Percentiles rank a stretch among this genome's conserved stretches.
These are phyloP conservation scores for Celoporthe dispersa DNA, from an alignment of 2,329 filamentous ascomycete species.

Conservation along the genomic window DNA sequence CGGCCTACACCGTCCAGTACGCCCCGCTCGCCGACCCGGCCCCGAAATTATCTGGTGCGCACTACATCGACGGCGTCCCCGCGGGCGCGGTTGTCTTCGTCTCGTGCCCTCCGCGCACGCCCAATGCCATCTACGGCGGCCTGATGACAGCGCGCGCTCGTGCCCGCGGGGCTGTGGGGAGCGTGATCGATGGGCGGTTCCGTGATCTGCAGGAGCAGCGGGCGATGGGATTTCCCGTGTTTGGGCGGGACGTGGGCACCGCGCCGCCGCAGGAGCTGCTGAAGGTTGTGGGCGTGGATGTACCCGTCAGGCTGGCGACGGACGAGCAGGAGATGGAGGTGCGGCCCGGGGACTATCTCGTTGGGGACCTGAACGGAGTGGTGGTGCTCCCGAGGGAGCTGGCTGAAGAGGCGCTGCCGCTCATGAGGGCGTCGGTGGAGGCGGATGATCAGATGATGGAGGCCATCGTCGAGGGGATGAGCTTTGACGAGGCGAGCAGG, in stretches of 20 bases:
- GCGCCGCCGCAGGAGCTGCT: conserved; percentile 47
- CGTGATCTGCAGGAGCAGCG: conserved; percentile 59
- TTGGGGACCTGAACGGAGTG: conserved; percentile 51
- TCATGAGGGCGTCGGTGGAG: conserved; percentile 47
- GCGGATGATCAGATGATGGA: conserved; percentile 49
- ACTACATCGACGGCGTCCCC: conserved; percentile 58
- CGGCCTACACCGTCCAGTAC: conserved; percentile 59
- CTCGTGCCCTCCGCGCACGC: conserved; percentile 48
- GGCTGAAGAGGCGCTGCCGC: conserved; percentile 44
- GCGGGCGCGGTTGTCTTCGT: conserved; percentile 54
- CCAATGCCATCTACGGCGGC: conserved; percentile 59
- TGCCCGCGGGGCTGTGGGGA: conserved; percentile 49
- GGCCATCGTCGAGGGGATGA: conserved; percentile 47
- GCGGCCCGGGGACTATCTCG: conserved; percentile 49
- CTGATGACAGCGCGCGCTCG: conserved; percentile 56
- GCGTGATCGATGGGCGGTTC: conserved; percentile 56
- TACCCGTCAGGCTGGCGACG: conserved; percentile 44
- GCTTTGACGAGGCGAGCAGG: conserved; percentile 49
- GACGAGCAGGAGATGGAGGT: conserved; percentile 45
- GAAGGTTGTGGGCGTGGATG: conserved; percentile 49
- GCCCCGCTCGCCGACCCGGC: conserved; percentile 50
- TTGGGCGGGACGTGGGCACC: conserved; percentile 49
- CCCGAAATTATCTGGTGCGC: conserved; percentile 47
- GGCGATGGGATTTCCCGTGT: conserved; percentile 51
- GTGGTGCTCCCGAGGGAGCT: conserved; percentile 47